Conservation (phyloP, 768 basidiomycete genomes). For the Tylopilus intermedius region DNA sequence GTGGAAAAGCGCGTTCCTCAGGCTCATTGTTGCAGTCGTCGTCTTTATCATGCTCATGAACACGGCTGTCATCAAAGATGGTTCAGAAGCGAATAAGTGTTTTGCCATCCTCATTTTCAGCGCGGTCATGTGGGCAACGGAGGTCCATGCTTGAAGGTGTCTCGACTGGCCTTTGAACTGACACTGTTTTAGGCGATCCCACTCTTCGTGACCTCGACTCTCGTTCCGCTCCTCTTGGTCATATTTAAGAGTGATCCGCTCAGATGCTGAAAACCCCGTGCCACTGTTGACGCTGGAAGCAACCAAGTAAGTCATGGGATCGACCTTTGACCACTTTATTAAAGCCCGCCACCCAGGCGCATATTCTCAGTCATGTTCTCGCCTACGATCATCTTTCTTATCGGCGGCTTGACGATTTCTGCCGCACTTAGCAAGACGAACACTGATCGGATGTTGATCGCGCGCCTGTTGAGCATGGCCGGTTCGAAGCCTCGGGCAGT, state of each 20-base stretch:
- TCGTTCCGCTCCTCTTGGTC: too few relatives aligned
- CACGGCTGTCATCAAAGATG: conserved; percentile 48
- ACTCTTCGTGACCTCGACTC: too few relatives aligned
- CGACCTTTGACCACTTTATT: neutral
- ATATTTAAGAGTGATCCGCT: too few relatives aligned
- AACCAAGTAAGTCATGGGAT: conserved; percentile 60
- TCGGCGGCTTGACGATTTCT: conserved; percentile 96
- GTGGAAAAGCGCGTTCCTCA: conserved; percentile 54
- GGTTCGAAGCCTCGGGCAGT: too few relatives aligned
- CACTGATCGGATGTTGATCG: too few relatives aligned
- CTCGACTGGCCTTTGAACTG: neutral
- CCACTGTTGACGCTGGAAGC: too few relatives aligned
- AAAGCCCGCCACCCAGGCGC: conserved; percentile 38
- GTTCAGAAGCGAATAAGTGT: too few relatives aligned
- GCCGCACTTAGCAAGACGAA: conserved; percentile 94
- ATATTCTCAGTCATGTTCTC: too few relatives aligned
- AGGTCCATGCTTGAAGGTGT: conserved; percentile 44
- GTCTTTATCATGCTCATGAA: conserved; percentile 62
- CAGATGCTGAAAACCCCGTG: too few relatives aligned
- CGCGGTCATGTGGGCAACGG: conserved; percentile 95
- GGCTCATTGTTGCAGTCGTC: conserved; percentile 49
- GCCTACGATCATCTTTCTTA: conserved; percentile 98
- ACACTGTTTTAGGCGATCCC: conserved; percentile 62
- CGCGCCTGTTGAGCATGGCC: too few relatives aligned
- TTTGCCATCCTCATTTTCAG: conserved; percentile 86